A percentile compares a stretch with the other conserved stretches of the same genome.
Evolutionary conservation across 257 asterid species (phyloP).

Genomic region (Scutellaria barbata): DNA sequence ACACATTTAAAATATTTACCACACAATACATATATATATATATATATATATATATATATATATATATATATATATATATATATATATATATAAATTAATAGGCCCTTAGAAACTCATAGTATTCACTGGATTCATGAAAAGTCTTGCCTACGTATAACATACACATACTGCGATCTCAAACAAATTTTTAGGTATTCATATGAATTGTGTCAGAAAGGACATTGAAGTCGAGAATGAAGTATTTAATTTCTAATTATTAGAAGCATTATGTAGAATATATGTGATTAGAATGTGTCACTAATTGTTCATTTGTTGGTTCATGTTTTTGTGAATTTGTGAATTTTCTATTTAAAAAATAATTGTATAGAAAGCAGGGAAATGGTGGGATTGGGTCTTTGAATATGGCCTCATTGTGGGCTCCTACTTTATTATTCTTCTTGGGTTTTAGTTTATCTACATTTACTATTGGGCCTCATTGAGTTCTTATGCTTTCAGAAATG

Average conservation of each 20-base stretch:
- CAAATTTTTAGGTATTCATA: background rate
- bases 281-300: background rate
- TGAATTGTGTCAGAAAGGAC: background rate
- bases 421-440: background rate
- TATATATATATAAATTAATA: too few relatives aligned
- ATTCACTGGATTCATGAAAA: too few relatives aligned
- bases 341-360: background rate
- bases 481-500: background rate
- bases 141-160: too few relatives aligned
- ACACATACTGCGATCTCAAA: background rate
- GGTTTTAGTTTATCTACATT: background rate
- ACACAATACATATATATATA: too few relatives aligned
- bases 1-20: too few relatives aligned
- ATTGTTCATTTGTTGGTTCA: background rate
- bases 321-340: background rate
- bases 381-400: background rate
- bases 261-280: background rate
- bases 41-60: too few relatives aligned
- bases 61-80: too few relatives aligned
- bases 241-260: background rate
- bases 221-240: background rate
- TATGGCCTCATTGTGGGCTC: background rate
- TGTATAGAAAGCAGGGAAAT: background rate
- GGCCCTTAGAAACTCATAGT: too few relatives aligned
- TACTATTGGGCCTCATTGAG: background rate